Percentiles rank a stretch among this genome's conserved stretches.
phyloP scores from a whole-genome alignment of 208 protist species.

The Leishmania gerbilli region DNA sequence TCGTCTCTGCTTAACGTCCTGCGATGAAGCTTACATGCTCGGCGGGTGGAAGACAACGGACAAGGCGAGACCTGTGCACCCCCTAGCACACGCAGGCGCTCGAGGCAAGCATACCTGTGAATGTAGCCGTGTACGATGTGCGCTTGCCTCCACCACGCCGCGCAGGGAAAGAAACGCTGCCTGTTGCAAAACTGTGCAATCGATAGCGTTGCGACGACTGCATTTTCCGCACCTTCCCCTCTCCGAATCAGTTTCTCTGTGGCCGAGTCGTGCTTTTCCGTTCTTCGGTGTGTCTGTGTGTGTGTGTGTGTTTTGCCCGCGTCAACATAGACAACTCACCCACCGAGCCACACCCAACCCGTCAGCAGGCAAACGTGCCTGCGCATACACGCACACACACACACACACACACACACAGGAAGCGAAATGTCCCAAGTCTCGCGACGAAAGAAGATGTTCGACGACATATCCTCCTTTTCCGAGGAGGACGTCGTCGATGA shows the following conservation, averaged over 20 bases:
- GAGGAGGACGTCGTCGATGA: conserved; percentile 3
- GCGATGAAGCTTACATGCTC: not conserved
- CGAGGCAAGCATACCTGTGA: not conserved
- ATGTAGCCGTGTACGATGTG: not conserved
- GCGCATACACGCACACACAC: not conserved
- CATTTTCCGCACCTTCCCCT: not conserved
- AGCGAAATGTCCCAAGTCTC: conserved; percentile 15
- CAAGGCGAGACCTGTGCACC: not conserved
- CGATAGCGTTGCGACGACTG: not conserved
- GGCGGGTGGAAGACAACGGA: not conserved
- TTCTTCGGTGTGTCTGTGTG: not conserved
- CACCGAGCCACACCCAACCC: not conserved
- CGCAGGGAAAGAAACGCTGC: not conserved
- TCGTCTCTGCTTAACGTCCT: not conserved
- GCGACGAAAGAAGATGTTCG: conserved; percentile 52
- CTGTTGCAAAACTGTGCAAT: not conserved
- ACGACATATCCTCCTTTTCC: conserved; percentile 36
- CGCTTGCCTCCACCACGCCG: not conserved
- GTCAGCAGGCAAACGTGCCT: not conserved
- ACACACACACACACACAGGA: not conserved
- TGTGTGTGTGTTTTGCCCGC: not conserved
- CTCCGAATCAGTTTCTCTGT: not conserved
- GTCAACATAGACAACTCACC: not conserved
- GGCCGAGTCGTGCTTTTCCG: not conserved
- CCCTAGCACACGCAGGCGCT: not conserved